These are phyloP conservation scores for Penicillium crustosum DNA, from an alignment of 2,329 filamentous ascomycete genomes.

Conservation along the genomic window DNA sequence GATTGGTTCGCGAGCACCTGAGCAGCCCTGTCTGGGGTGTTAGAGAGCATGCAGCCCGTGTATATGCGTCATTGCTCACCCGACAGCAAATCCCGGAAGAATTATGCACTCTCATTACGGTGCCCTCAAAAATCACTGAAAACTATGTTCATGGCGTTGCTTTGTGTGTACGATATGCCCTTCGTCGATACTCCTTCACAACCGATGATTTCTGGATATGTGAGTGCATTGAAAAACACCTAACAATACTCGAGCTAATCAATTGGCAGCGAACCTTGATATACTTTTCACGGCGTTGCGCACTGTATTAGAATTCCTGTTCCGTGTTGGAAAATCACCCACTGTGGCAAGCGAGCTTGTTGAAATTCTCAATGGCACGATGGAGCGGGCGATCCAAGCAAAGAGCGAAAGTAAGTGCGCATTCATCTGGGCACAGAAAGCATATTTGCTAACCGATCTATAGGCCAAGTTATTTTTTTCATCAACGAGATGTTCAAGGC, in stretches of 20 bases:
- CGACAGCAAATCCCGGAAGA: constrained; percentile 34
- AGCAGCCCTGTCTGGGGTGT: constrained; percentile 48
- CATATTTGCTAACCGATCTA: constrained; percentile 4
- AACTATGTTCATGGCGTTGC: constrained; percentile 45
- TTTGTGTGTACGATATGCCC: constrained; percentile 41
- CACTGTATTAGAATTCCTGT: constrained; percentile 27
- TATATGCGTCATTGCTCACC: constrained; percentile 42
- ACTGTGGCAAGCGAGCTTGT: constrained; percentile 37
- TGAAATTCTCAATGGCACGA: constrained; percentile 39
- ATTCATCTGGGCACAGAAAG: not conserved
- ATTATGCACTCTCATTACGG: constrained; percentile 27
- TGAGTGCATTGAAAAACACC: constrained; percentile 17
- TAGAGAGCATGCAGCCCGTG: constrained; percentile 48
- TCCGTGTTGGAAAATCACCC: constrained; percentile 34
- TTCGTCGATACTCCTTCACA: constrained; percentile 37
- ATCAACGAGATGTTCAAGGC: constrained; percentile 26
- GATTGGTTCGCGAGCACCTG: constrained; percentile 39
- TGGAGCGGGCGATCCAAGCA: constrained; percentile 36
- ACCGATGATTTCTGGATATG: constrained; percentile 37
- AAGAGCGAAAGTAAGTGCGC: constrained; percentile 30
- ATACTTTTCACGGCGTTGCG: constrained; percentile 27
- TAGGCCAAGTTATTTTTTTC: constrained; percentile 22
- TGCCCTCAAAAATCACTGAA: constrained; percentile 24
- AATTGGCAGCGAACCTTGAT: constrained; percentile 30
- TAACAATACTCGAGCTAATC: constrained; percentile 6